A percentile compares a stretch with the other conserved stretches of the same genome.
phyloP scores from a whole-genome alignment of 306 rosid genomes.

The Glycine soja region DNA sequence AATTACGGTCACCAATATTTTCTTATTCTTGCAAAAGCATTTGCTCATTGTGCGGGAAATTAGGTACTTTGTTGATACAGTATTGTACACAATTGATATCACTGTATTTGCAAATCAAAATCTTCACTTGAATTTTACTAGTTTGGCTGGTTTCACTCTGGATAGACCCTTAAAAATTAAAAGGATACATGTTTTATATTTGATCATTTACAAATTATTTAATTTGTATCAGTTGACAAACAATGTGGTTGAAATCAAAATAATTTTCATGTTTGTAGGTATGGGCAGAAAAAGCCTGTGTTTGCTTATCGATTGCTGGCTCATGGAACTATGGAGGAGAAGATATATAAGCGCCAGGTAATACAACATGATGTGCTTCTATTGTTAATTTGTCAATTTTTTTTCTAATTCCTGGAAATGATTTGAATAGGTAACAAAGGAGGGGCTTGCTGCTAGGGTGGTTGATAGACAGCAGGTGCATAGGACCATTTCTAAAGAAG shows the following conservation, averaged over 20 bases:
- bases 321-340: conserved; percentile 98
- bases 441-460: conserved; percentile 97
- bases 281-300: conserved; percentile 96
- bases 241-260: conserved; percentile 27
- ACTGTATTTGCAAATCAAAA: conserved; percentile 28
- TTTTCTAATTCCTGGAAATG: conserved; percentile 44
- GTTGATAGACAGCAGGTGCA: conserved; percentile 95
- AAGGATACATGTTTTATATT: background rate
- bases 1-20: conserved; percentile 6
- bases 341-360: conserved; percentile 99
- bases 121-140: conserved; percentile 26
- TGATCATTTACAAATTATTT: conserved; percentile 19
- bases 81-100: background rate
- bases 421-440: conserved; percentile 87
- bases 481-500: conserved; percentile 94
- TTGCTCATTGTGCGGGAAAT: background rate
- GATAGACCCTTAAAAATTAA: conserved; percentile 29
- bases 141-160: conserved; percentile 31
- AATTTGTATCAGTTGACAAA: conserved; percentile 21
- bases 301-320: conserved; percentile 97
- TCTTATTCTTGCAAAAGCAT: background rate
- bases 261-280: conserved; percentile 60
- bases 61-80: background rate
- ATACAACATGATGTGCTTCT: conserved; percentile 41
- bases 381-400: conserved; percentile 32